Conservation (phyloP, 164 flowering plant species). For the Houttuynia cordata region DNA sequence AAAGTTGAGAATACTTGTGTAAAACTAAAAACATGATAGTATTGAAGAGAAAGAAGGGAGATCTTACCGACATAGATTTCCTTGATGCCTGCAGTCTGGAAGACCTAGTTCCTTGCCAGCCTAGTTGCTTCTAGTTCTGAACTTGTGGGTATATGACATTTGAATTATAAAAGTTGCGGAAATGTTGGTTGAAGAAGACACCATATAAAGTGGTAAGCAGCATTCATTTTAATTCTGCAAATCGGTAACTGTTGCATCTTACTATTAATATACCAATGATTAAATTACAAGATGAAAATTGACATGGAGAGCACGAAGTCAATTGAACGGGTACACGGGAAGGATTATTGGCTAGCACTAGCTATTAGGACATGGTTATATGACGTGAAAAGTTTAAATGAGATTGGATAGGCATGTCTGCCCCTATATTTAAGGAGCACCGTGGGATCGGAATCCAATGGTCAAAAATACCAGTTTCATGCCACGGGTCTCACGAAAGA, state of each 20-base stretch:
- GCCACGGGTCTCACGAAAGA: no score
- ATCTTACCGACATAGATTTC: background rate
- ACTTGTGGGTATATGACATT: no score
- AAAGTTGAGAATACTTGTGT: background rate
- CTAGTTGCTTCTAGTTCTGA: background rate
- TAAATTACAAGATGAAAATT: no score
- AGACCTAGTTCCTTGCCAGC: background rate
- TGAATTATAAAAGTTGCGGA: background rate
- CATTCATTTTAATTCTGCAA: background rate
- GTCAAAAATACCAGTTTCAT: no score
- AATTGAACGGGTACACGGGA: background rate
- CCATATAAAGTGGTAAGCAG: background rate
- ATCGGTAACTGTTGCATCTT: background rate
- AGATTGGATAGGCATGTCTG: no score
- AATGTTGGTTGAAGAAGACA: background rate
- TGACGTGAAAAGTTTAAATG: no score
- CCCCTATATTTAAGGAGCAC: no score
- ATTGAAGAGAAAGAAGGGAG: background rate
- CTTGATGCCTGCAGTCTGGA: background rate
- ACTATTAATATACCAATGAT: no score
- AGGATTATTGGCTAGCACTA: no score
- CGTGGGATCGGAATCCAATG: no score
- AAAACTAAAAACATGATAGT: background rate
- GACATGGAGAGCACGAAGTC: background rate
- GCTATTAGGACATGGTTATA: no score